Percentiles rank a stretch among this genome's conserved stretches.
These are phyloP conservation scores for Allium fistulosum DNA, from an alignment of 106 monocot species.

Conservation along the genomic window DNA sequence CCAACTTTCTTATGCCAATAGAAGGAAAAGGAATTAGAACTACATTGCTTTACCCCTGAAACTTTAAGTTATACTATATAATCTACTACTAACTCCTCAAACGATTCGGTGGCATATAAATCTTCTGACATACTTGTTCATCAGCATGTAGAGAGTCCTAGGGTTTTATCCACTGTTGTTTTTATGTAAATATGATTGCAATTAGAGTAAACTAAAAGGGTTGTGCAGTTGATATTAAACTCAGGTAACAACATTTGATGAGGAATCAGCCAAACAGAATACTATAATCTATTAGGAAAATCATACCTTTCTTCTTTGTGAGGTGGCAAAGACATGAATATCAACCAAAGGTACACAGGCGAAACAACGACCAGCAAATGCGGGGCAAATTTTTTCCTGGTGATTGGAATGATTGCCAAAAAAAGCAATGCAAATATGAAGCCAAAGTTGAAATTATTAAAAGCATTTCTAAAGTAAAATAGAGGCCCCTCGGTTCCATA, in stretches of 20 bases:
- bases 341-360: constrained; percentile 91
- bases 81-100: too few relatives aligned
- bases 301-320: constrained; percentile 98
- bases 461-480: constrained; percentile 92
- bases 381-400: constrained; percentile 68
- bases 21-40: too few relatives aligned
- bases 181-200: too few relatives aligned
- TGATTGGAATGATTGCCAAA: constrained; percentile 48
- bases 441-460: constrained; percentile 92
- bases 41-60: too few relatives aligned
- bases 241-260: not conserved
- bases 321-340: constrained; percentile 90
- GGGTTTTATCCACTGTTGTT: too few relatives aligned
- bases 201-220: too few relatives aligned
- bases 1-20: too few relatives aligned
- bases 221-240: not conserved
- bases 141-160: too few relatives aligned
- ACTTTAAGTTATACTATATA: too few relatives aligned
- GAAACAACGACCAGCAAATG: constrained; percentile 81
- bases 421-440: constrained; percentile 86
- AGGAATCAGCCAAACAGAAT: not conserved
- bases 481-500: constrained; percentile 81
- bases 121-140: too few relatives aligned
- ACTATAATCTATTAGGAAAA: not conserved
- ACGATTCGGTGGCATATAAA: too few relatives aligned